Percentiles rank a stretch among this genome's conserved stretches.
Evolutionary conservation across 169 alveolate genomes (phyloP).

Genomic region (Blepharisma undulans): DNA sequence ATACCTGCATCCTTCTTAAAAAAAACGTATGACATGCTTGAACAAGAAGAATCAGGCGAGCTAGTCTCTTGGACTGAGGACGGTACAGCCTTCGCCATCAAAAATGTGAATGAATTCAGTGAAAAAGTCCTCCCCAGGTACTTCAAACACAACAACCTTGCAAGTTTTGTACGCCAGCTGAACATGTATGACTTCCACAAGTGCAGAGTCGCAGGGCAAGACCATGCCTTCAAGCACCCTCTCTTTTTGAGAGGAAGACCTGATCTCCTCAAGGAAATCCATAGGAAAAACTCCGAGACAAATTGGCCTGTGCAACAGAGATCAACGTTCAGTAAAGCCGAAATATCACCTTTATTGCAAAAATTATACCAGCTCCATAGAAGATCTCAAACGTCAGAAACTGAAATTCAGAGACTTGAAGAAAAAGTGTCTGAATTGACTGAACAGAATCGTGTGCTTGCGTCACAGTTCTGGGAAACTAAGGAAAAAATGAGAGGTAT

Average conservation of each 20-base stretch:
- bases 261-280: constrained; percentile 22
- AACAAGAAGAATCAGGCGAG: background rate
- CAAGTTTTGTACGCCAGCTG: constrained; percentile 74
- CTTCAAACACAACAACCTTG: constrained; percentile 74
- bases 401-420: constrained; percentile 17
- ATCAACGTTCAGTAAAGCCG: background rate
- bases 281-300: constrained; percentile 14
- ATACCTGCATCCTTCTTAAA: constrained; percentile 35
- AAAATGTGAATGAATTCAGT: constrained; percentile 30
- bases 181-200: constrained; percentile 82
- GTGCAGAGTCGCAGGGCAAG: constrained; percentile 43
- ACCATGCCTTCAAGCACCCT: constrained; percentile 37
- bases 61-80: constrained; percentile 35
- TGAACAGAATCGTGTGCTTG: constrained; percentile 17
- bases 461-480: background rate
- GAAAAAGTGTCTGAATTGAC: constrained; percentile 22
- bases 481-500: constrained; percentile 11
- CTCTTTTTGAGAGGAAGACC: constrained; percentile 15
- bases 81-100: constrained; percentile 12
- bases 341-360: constrained; percentile 29
- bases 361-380: constrained; percentile 18
- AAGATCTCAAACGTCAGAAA: background rate
- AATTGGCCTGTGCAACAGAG: constrained; percentile 5
- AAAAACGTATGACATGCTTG: constrained; percentile 21
- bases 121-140: constrained; percentile 68